phyloP scores from a whole-genome alignment of 2,329 filamentous ascomycete genomes.

The Colletotrichum sidae region DNA sequence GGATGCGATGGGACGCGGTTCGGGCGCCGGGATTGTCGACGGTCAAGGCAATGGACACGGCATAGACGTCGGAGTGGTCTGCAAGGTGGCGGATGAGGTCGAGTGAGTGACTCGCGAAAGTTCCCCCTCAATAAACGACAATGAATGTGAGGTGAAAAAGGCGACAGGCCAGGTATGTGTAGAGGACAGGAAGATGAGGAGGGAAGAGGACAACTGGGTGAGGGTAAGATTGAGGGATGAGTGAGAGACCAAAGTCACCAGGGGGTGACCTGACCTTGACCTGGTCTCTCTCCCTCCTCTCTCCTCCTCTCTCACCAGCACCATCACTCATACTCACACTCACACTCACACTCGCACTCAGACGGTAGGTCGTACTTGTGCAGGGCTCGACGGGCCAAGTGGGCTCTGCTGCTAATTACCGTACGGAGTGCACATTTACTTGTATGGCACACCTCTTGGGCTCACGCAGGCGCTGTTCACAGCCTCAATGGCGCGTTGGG shows the following conservation, averaged over 20 bases:
- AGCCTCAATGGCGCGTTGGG: slow-evolving; percentile 22
- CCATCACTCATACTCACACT: neutral
- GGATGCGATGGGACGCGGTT: neutral
- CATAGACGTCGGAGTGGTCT: no score
- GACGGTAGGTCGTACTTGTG: no score
- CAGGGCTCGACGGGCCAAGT: neutral
- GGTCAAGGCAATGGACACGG: no score
- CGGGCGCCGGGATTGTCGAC: no score
- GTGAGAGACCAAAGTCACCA: neutral
- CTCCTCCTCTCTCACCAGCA: neutral
- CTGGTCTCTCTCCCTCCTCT: no score
- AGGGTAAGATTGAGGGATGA: slow-evolving; percentile 12
- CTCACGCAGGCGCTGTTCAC: slow-evolving; percentile 7
- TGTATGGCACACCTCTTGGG: neutral
- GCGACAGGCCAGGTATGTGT: neutral
- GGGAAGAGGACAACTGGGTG: neutral
- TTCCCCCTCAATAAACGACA: slow-evolving; percentile 3
- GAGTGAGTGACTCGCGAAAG: slow-evolving; percentile 10
- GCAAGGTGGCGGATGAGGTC: neutral
- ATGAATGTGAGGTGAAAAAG: slow-evolving; percentile 11
- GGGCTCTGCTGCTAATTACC: neutral
- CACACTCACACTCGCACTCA: no score
- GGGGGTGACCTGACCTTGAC: neutral
- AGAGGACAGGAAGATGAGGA: slow-evolving; percentile 3
- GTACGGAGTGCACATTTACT: neutral